A percentile compares a stretch with the other conserved stretches of the same genome.
These are phyloP conservation scores for Colletotrichum eleusines DNA, from an alignment of 2,329 filamentous ascomycete species.

Conservation along the genomic window DNA sequence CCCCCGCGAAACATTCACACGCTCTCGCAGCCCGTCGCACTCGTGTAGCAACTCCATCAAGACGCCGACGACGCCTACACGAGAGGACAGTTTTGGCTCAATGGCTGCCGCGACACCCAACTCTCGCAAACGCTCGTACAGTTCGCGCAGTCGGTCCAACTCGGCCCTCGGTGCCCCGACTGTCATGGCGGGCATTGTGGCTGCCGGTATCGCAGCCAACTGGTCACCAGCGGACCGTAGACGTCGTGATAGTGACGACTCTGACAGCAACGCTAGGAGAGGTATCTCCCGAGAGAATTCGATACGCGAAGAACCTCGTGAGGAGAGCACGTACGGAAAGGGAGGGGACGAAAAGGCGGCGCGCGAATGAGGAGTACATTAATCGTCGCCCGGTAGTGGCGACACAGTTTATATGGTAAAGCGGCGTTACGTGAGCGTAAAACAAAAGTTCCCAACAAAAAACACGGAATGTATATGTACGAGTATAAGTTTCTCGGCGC, in stretches of 20 bases:
- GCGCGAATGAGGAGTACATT: conserved; percentile 33
- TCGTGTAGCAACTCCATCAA: conserved; percentile 73
- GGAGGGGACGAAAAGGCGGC: conserved; percentile 34
- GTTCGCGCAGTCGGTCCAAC: conserved; percentile 73
- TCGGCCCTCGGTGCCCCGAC: conserved; percentile 80
- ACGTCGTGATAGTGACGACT: conserved; percentile 52
- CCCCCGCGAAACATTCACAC: conserved; percentile 76
- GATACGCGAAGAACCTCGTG: conserved; percentile 32
- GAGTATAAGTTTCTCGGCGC: conserved; percentile 14
- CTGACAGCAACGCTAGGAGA: conserved; percentile 40
- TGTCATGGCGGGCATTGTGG: conserved; percentile 87
- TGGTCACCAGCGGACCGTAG: conserved; percentile 78
- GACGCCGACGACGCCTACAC: conserved; percentile 72
- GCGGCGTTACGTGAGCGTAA: conserved; percentile 18
- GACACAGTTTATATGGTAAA: conserved; percentile 15
- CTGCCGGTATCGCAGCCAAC: conserved; percentile 79
- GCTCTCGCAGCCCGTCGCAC: conserved; percentile 72
- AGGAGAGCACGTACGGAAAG: conserved; percentile 23
- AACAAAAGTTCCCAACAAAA: not conserved
- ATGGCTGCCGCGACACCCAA: conserved; percentile 67
- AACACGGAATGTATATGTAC: conserved; percentile 12
- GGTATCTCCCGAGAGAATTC: conserved; percentile 36
- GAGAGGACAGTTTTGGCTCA: conserved; percentile 64
- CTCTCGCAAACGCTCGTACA: conserved; percentile 74
- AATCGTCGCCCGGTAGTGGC: conserved; percentile 17